phyloP scores from a whole-genome alignment of 78 protist species.

The Creolimax fragrantissima region DNA sequence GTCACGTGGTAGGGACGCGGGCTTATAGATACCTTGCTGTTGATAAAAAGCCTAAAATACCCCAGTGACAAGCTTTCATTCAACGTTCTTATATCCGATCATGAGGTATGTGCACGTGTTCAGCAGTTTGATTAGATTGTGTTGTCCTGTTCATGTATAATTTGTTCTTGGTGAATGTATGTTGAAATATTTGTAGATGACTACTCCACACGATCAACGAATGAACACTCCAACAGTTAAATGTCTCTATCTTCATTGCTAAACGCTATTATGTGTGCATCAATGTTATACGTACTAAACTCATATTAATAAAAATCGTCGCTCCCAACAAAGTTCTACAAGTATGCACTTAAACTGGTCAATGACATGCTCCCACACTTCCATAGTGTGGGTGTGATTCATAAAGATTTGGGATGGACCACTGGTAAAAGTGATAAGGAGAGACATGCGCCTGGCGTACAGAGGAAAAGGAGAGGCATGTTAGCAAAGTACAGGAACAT shows the following conservation, averaged over 20 bases:
- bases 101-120: constrained; percentile 30
- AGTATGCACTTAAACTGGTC: not conserved
- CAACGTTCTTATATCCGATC: not conserved
- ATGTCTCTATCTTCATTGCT: too few relatives aligned
- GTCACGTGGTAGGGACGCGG: not conserved
- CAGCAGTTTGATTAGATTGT: too few relatives aligned
- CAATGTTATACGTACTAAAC: too few relatives aligned
- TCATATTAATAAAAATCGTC: too few relatives aligned
- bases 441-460: constrained; percentile 43
- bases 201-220: too few relatives aligned
- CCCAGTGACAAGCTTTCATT: not conserved
- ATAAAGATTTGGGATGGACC: constrained; percentile 56
- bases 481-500: constrained; percentile 80
- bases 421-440: constrained; percentile 37
- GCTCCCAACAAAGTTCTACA: not conserved
- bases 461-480: constrained; percentile 39
- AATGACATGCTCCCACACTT: not conserved
- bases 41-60: not conserved
- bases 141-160: too few relatives aligned
- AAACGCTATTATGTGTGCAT: not conserved
- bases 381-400: not conserved
- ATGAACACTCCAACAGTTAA: too few relatives aligned
- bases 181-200: too few relatives aligned
- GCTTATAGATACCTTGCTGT: not conserved
- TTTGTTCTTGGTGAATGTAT: too few relatives aligned